These are phyloP conservation scores for Coniochaeta sp. DNA, from an alignment of 2,329 filamentous ascomycete genomes.

Conservation along the genomic window DNA sequence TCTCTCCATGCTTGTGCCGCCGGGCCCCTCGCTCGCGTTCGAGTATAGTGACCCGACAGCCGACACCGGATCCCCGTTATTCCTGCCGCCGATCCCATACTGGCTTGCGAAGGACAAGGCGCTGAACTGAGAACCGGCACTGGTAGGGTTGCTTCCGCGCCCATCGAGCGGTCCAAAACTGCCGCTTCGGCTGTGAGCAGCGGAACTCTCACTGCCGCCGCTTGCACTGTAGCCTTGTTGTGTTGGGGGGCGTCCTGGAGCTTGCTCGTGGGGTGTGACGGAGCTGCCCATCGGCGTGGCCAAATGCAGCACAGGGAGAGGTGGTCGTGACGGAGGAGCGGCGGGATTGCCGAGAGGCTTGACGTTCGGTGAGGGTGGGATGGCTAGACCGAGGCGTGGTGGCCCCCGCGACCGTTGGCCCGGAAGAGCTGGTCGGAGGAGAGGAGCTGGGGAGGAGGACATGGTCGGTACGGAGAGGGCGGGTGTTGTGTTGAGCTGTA, in stretches of 20 bases:
- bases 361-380: constrained; percentile 77
- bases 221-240: constrained; percentile 58
- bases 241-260: constrained; percentile 38
- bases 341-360: constrained; percentile 61
- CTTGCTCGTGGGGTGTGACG: constrained; percentile 63
- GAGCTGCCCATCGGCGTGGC: constrained; percentile 84
- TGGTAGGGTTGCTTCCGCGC: constrained; percentile 72
- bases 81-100: constrained; percentile 59
- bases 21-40: constrained; percentile 61
- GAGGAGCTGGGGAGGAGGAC: constrained; percentile 70
- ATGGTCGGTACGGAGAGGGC: constrained; percentile 45
- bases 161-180: constrained; percentile 76
- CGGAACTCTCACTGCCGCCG: constrained; percentile 73
- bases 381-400: constrained; percentile 79
- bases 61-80: constrained; percentile 75
- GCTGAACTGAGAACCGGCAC: constrained; percentile 85
- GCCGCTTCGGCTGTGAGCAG: constrained; percentile 71
- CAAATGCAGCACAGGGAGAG: constrained; percentile 73
- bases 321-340: constrained; percentile 42
- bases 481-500: constrained; percentile 3
- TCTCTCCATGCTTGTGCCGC: constrained; percentile 67
- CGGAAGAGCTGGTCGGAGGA: constrained; percentile 77
- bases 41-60: constrained; percentile 83
- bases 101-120: constrained; percentile 72
- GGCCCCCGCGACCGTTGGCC: constrained; percentile 58